Evolutionary conservation across 805 yeast species (phyloP).

Genomic region (Saturnispora silvae): DNA sequence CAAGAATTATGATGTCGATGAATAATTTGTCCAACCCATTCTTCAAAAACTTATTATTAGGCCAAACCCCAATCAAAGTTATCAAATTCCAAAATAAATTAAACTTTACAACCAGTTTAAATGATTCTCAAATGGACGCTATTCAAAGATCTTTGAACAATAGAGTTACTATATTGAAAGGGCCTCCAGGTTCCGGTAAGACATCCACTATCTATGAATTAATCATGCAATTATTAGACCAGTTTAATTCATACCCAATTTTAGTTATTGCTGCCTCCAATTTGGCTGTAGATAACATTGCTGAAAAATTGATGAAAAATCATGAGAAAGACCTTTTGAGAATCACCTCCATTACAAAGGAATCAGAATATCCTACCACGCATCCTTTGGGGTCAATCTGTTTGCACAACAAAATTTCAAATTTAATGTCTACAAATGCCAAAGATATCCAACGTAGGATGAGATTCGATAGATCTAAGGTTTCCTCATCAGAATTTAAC

Average conservation of each 20-base stretch:
- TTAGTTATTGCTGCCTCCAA: conserved; percentile 69
- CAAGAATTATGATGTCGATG: conserved; percentile 60
- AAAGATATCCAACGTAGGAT: conserved; percentile 35
- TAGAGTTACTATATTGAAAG: conserved; percentile 47
- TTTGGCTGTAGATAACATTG: conserved; percentile 67
- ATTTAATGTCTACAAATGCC: conserved; percentile 35
- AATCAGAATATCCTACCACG: conserved; percentile 42
- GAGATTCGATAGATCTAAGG: conserved; percentile 31
- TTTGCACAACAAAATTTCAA: conserved; percentile 48
- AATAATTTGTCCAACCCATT: conserved; percentile 41
- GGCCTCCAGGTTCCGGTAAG: conserved; percentile 77
- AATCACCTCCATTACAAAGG: conserved; percentile 50
- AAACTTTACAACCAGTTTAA: conserved; percentile 43
- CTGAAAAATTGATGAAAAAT: conserved; percentile 48
- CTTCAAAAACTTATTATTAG: conserved; percentile 30
- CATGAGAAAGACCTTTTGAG: conserved; percentile 44
- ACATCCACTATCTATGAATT: conserved; percentile 80
- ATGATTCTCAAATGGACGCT: conserved; percentile 67
- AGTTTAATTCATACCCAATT: conserved; percentile 50
- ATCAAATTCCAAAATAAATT: conserved; percentile 45
- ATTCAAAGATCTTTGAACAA: conserved; percentile 61
- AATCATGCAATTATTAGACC: conserved; percentile 58
- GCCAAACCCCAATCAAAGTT: conserved; percentile 22
- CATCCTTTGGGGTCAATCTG: conserved; percentile 53
- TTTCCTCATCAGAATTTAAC: conserved; percentile 35